Base-by-base conservation (phyloP, 441 rosid genomes). In the Isatis lusitanica region DNA sequence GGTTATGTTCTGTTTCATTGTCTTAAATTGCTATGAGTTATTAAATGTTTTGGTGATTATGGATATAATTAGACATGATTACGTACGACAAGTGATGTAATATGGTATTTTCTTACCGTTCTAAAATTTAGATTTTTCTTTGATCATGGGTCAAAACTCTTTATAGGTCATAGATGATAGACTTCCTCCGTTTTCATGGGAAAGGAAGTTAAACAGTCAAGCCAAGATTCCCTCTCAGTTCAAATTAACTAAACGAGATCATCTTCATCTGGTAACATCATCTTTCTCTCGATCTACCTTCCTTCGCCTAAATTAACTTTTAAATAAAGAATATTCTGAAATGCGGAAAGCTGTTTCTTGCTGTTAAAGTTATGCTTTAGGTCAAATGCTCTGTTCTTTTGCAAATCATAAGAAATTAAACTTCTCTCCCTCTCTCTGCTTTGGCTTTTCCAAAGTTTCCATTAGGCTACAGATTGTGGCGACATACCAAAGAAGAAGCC, bases 171-270 rank as follows among this genome's bases (percentile, higher is more conserved):
- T 76, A 68, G 74, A 77, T 6, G 92, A 80, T 6, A 76, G 75
- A 73, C 85, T 86, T 66, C 84, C 96, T 48, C 73, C 78, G 15
- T 50, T 91, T 52, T 85, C 95, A 70, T 94, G 98, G 98, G 82
- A 84, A 70, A 83, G 97, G 18, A 75, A 74, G 77, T 70, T 94
- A 71, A 80, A 84, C 61, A 58, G 80, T 65, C 79, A 69, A 50
- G 78, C 65, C 33, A 88, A 83, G 51, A 47, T 66, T 38, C 95
- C 94, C 57, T 11, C 59, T 6, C 62, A 36, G 21, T 89, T 87
- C 80, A 82, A 75, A 69, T 21, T 88, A 13, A 80, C 63, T 38
- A 75, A 86, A 50, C 74, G 80, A 66, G 92, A 87, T 51, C 78
- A 80, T 60, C 74, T 76, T 72, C 86, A 84, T 72, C 9, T 93